A percentile compares a stretch with the other conserved stretches of the same genome.
phyloP scores from a whole-genome alignment of 495 filamentous ascomycete species.

The Umbilicaria muhlenbergii region DNA sequence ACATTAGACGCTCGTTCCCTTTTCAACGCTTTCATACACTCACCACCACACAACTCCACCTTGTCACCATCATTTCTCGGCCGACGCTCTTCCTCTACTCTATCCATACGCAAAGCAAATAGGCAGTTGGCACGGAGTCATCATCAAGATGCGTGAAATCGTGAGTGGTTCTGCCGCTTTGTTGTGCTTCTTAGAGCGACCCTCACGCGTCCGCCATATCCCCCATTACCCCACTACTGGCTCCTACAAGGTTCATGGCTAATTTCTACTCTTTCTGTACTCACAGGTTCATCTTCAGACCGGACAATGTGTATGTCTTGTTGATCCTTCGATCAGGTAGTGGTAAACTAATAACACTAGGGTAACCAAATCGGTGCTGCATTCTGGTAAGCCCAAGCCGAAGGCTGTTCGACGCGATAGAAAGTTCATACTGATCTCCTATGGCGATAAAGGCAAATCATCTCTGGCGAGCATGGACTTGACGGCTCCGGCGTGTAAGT shows the following conservation, averaged over 20 bases:
- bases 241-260: conserved; percentile 22
- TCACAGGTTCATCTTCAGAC: conserved; percentile 92
- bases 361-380: conserved; percentile 99
- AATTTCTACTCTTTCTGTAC: conserved; percentile 19
- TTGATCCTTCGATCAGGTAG: not conserved
- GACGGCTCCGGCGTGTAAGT: conserved; percentile 87
- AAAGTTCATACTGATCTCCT: conserved; percentile 6
- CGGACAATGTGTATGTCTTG: conserved; percentile 79
- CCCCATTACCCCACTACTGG: conserved; percentile 13
- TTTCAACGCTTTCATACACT: not conserved
- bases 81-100: conserved; percentile 7
- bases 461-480: conserved; percentile 98
- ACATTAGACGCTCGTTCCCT: conserved; percentile 9
- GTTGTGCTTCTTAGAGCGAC: not conserved
- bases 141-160: conserved; percentile 79
- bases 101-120: conserved; percentile 9
- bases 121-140: not conserved
- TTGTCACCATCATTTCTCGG: conserved; percentile 14
- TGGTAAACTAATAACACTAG: conserved; percentile 25
- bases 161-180: conserved; percentile 36
- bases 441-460: conserved; percentile 55
- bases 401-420: conserved; percentile 3
- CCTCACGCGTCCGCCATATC: conserved; percentile 14
- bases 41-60: not conserved
- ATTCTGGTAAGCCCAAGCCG: conserved; percentile 60